These are phyloP conservation scores for Isochrysis galbana DNA, from an alignment of 78 protist species.

Conservation along the genomic window DNA sequence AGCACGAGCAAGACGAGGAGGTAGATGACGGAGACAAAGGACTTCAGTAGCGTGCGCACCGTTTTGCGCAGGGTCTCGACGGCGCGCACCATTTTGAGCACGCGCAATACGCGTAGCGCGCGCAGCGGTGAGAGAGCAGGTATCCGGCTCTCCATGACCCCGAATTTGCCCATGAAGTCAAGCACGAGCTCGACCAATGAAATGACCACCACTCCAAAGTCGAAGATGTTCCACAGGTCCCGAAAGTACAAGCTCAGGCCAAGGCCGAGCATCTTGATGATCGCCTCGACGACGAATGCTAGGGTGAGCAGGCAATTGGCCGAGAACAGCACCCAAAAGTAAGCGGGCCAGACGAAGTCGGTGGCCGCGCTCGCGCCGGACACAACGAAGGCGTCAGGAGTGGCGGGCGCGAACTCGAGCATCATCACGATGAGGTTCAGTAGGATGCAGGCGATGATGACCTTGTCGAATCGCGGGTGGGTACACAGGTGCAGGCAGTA, in stretches of 20 bases:
- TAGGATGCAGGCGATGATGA: not conserved
- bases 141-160: not conserved
- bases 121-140: slow-evolving; percentile 40
- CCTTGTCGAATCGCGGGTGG: not conserved
- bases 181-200: not conserved
- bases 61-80: not conserved
- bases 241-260: not conserved
- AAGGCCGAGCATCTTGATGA: slow-evolving; percentile 16
- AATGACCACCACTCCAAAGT: not conserved
- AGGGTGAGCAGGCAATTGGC: not conserved
- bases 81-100: slow-evolving; percentile 43
- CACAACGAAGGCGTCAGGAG: not conserved
- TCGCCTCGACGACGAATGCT: slow-evolving; percentile 2
- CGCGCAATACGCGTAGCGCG: slow-evolving; percentile 48
- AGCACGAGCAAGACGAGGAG: slow-evolving; percentile 38
- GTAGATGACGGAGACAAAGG: slow-evolving; percentile 38
- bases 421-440: not conserved
- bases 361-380: not conserved
- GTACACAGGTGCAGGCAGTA: not conserved
- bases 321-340: not conserved
- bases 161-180: not conserved
- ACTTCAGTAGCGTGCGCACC: not conserved
- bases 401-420: not conserved
- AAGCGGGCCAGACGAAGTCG: not conserved
- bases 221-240: slow-evolving; percentile 17